Conservation (phyloP, 768 basidiomycete species). For the Leccinum rimulosum region DNA sequence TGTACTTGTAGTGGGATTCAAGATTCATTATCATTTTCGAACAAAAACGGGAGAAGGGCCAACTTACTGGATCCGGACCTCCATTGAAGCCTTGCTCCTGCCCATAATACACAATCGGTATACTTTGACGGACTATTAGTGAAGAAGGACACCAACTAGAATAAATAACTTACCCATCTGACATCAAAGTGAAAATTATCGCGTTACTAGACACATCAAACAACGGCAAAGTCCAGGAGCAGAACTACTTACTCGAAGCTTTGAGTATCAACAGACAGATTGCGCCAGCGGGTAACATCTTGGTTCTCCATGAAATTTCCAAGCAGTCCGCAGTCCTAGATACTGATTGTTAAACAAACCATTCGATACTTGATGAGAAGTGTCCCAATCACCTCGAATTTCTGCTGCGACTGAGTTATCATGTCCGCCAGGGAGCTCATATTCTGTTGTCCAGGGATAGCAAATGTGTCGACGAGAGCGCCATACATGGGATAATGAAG, state of each 20-base stretch:
- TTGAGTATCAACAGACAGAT: constrained; percentile 68
- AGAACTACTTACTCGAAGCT: constrained; percentile 52
- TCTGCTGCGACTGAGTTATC: constrained; percentile 50
- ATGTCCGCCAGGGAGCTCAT: constrained; percentile 53
- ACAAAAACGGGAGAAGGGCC: too few relatives aligned
- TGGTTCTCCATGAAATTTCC: constrained; percentile 84
- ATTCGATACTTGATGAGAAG: neutral
- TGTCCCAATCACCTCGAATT: constrained; percentile 41
- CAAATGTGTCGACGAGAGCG: constrained; percentile 44
- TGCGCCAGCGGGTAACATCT: constrained; percentile 73
- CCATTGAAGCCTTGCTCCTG: constrained; percentile 75
- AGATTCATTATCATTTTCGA: neutral
- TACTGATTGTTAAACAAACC: neutral
- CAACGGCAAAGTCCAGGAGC: neutral
- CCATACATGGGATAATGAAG: constrained; percentile 33
- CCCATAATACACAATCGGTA: constrained; percentile 80
- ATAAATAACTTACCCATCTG: constrained; percentile 49
- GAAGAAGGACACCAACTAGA: neutral
- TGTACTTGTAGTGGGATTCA: constrained; percentile 43
- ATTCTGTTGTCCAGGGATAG: constrained; percentile 68
- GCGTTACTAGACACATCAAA: constrained; percentile 52
- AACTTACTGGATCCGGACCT: constrained; percentile 58
- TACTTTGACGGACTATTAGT: constrained; percentile 32
- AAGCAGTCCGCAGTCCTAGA: constrained; percentile 35
- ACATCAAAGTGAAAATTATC: constrained; percentile 72